phyloP scores from a whole-genome alignment of 176 grass and related monocot genomes.

The Areca catechu region DNA sequence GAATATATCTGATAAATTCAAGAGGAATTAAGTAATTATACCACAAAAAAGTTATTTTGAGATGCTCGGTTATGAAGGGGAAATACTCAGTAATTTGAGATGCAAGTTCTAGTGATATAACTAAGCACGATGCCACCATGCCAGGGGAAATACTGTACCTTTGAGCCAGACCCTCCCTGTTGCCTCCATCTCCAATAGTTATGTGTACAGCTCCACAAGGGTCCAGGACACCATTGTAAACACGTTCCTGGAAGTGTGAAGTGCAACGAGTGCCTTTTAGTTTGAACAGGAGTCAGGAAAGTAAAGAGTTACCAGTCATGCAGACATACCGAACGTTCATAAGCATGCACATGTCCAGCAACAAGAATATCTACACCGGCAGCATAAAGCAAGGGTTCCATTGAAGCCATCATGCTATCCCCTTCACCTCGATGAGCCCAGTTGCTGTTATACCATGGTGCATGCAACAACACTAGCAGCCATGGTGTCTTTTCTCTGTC shows the following conservation, averaged over 20 bases:
- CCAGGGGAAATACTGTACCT: conserved; percentile 28
- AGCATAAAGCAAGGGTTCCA: conserved; percentile 72
- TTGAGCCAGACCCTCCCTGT: conserved; percentile 78
- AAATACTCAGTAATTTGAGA: too few relatives aligned
- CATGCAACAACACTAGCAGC: conserved; percentile 66
- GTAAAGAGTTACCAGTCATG: not conserved
- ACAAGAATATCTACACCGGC: conserved; percentile 76
- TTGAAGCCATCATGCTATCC: conserved; percentile 56
- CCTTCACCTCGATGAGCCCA: conserved; percentile 82
- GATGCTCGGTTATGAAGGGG: too few relatives aligned
- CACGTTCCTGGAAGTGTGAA: conserved; percentile 37
- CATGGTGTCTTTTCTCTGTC: conserved; percentile 73
- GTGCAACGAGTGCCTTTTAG: too few relatives aligned
- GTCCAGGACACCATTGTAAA: conserved; percentile 49
- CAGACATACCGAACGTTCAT: conserved; percentile 76
- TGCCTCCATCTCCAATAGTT: conserved; percentile 93
- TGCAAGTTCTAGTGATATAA: too few relatives aligned
- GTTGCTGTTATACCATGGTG: conserved; percentile 97
- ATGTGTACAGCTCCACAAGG: conserved; percentile 76
- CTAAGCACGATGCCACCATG: too few relatives aligned
- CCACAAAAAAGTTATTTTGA: too few relatives aligned
- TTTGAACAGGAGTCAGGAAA: too few relatives aligned
- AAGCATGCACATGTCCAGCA: conserved; percentile 90
- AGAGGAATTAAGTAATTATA: not conserved
- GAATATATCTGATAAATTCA: conserved; percentile 32